Evolutionary conservation across 192 early-diverging fungal genomes (phyloP), one percentile per base, ranked within the genome.

Genomic region (Globomyces pollinis-pini): DNA sequence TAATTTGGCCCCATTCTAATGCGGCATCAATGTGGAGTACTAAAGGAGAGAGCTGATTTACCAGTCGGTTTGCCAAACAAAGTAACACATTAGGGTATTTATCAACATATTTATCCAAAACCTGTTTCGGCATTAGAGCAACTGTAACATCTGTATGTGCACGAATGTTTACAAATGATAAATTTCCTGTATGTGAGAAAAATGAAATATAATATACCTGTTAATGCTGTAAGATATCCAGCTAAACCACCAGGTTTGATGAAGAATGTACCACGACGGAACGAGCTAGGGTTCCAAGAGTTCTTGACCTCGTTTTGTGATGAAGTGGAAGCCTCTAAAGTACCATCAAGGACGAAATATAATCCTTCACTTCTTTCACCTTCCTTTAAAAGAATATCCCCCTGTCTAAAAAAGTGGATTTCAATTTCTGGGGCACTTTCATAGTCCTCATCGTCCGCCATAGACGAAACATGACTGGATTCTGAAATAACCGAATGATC

Each of bases 1-100:
- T 88, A 12, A 92, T 86, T 60, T 96, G 93, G 62, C 86, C 85
- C 96, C 96, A 99, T 58, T 97, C 96, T n/a, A 80, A 54, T 1
- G 80, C 74, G 49, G 71, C 63, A 54, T 80, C 80, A n/a, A 73
- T 61, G 38, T 65, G 80, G 71, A 80, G 80, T 68, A 87, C 74
- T 11, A 94, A 74, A 3, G 94, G 87, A 1, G 91, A 87, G 15
- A 97, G 69, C 53, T 83, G 76, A 9, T 77, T 73, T 16, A 94
- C 84, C 26, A 99, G 73, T 21, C 94, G 80, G 38, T 91, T 88
- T 1, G 95, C 91, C 5, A 99, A 73, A 12, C 86, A 89, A 67
- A 96, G 74, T 50, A 96, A 68, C 1, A 91, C 72, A 6, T 71
- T 81, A 2, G 96, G 95, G 62, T 94, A 86, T 29, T 79, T 74